phyloP scores from a whole-genome alignment of 225 moss, liverwort and hornwort genomes.

The Takakia lepidozioides region DNA sequence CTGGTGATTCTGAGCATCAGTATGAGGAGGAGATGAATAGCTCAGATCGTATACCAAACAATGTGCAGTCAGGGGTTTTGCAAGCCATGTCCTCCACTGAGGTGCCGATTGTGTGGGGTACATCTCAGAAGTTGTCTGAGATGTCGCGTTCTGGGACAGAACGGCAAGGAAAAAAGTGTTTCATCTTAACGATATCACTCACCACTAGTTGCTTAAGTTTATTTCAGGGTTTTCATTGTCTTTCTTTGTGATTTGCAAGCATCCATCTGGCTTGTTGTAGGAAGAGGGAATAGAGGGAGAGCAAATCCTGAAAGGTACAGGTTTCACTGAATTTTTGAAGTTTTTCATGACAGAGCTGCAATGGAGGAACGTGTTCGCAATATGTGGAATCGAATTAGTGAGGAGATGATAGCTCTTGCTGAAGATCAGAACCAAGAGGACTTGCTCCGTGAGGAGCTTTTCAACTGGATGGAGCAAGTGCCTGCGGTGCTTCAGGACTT shows the following conservation, averaged over 20 bases:
- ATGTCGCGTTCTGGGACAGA: slow-evolving; percentile 13
- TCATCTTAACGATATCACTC: neutral
- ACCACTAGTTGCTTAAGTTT: neutral
- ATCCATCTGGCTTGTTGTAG: too few relatives aligned
- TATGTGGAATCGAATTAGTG: slow-evolving; percentile 75
- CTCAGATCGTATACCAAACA: too few relatives aligned
- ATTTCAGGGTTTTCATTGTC: neutral
- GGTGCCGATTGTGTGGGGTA: slow-evolving; percentile 6
- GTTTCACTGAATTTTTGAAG: neutral
- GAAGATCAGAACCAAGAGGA: slow-evolving; percentile 51
- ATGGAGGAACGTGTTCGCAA: slow-evolving; percentile 67
- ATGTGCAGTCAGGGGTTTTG: too few relatives aligned
- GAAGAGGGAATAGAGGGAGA: too few relatives aligned
- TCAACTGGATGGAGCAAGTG: slow-evolving; percentile 61
- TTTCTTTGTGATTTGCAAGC: too few relatives aligned
- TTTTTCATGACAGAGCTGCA: slow-evolving; percentile 56
- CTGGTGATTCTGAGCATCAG: too few relatives aligned
- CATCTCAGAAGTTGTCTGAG: slow-evolving; percentile 15
- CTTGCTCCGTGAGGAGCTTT: slow-evolving; percentile 41
- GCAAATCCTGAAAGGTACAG: neutral
- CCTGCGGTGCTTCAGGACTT: slow-evolving; percentile 44
- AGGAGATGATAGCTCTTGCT: slow-evolving; percentile 80
- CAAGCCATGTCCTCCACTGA: too few relatives aligned
- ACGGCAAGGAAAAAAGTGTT: slow-evolving; percentile 30
- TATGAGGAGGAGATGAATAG: too few relatives aligned